phyloP scores from a whole-genome alignment of 192 early-diverging fungal species.

The Rhizophlyctis rosea region DNA sequence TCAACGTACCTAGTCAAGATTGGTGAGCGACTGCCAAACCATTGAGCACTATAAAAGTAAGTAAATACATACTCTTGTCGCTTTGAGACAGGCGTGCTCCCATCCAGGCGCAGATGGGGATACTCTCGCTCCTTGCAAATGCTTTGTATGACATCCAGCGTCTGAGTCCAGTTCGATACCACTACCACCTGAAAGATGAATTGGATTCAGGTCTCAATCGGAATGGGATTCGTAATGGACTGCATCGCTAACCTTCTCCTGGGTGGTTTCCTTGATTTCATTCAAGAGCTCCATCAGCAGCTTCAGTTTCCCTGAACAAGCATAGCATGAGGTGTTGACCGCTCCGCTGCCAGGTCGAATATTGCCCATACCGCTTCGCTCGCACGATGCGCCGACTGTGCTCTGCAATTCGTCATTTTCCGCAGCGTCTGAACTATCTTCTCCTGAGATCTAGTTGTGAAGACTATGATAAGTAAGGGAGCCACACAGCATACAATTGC shows the following conservation, averaged over 20 bases:
- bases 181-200: slow-evolving; percentile 57
- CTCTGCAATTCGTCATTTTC: neutral
- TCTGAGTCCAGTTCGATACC: slow-evolving; percentile 66
- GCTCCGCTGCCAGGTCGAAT: too few species aligned
- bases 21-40: neutral
- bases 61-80: slow-evolving; percentile 18
- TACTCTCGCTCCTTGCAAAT: slow-evolving; percentile 33
- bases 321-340: too few species aligned
- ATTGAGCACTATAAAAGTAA: neutral
- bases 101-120: slow-evolving; percentile 55
- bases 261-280: slow-evolving; percentile 16
- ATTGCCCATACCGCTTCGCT: neutral
- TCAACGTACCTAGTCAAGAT: slow-evolving; percentile 45
- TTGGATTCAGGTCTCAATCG: slow-evolving; percentile 2
- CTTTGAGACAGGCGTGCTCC: slow-evolving; percentile 38
- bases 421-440: too few species aligned
- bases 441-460: too few species aligned
- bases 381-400: neutral
- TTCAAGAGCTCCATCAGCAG: slow-evolving; percentile 16
- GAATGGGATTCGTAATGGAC: too few species aligned
- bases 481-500: too few species aligned
- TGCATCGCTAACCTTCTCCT: slow-evolving; percentile 36
- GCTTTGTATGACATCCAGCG: slow-evolving; percentile 55
- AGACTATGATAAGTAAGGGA: too few species aligned
- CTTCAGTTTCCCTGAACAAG: slow-evolving; percentile 24